Evolutionary conservation across 2,329 filamentous ascomycete genomes (phyloP).

Genomic region (Penicillium sp.): DNA sequence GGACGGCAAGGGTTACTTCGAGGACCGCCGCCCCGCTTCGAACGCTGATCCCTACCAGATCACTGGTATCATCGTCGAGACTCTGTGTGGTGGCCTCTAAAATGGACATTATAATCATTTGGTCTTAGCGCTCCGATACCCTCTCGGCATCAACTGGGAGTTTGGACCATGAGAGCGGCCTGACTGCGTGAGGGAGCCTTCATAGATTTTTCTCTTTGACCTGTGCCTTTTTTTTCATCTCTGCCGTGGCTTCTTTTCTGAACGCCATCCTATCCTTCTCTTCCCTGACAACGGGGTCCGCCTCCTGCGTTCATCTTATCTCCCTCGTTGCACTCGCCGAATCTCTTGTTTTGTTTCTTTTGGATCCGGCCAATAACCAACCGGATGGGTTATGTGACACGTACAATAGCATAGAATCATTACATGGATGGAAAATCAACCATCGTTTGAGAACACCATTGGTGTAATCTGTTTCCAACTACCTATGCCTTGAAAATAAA

Average conservation of each 20-base stretch:
- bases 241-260: constrained; percentile 17
- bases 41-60: constrained; percentile 86
- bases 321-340: constrained; percentile 25
- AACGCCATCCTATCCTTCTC: constrained; percentile 15
- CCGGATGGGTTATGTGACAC: constrained; percentile 26
- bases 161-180: constrained; percentile 35
- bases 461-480: neutral
- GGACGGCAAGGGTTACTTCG: constrained; percentile 93
- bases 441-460: constrained; percentile 20
- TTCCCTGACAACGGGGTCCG: constrained; percentile 23
- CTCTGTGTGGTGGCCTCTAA: constrained; percentile 47
- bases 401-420: constrained; percentile 30
- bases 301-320: constrained; percentile 20
- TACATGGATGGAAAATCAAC: constrained; percentile 25
- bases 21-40: constrained; percentile 75
- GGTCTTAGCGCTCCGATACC: constrained; percentile 40
- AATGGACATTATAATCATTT: constrained; percentile 28
- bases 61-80: constrained; percentile 75
- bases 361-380: constrained; percentile 8
- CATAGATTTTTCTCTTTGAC: constrained; percentile 24
- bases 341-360: constrained; percentile 18
- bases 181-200: constrained; percentile 30
- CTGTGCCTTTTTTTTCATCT: constrained; percentile 15
- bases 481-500: too few species aligned
- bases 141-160: constrained; percentile 37